phyloP scores from a whole-genome alignment of 2,329 filamentous ascomycete species.

The Epichloe typhina region DNA sequence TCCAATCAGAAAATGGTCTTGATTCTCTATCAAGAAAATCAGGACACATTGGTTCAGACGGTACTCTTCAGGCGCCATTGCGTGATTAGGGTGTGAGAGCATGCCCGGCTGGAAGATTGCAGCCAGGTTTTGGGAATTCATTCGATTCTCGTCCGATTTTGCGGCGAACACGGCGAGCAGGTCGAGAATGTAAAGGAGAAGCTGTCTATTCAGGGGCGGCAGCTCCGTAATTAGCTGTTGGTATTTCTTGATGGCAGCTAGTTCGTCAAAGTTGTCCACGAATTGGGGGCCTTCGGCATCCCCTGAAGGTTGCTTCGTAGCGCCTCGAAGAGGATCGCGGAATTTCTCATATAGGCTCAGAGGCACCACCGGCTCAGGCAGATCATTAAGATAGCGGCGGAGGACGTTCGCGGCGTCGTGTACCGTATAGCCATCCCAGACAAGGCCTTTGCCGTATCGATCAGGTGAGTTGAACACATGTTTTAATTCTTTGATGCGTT shows the following conservation, averaged over 20 bases:
- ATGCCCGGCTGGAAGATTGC: constrained; percentile 97
- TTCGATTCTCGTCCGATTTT: constrained; percentile 91
- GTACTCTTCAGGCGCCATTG: constrained; percentile 92
- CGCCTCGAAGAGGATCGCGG: constrained; percentile 62
- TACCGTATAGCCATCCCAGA: constrained; percentile 96
- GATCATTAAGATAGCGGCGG: constrained; percentile 85
- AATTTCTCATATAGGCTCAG: constrained; percentile 87
- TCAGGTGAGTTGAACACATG: constrained; percentile 86
- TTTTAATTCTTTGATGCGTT: constrained; percentile 95
- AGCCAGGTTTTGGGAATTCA: constrained; percentile 87
- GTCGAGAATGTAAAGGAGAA: constrained; percentile 91
- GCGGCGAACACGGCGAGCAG: constrained; percentile 92
- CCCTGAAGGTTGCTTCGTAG: constrained; percentile 59
- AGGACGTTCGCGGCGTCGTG: constrained; percentile 97
- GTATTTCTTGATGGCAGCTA: constrained; percentile 66
- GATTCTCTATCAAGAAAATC: constrained; percentile 96
- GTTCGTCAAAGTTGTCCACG: constrained; percentile 48
- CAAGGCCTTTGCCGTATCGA: constrained; percentile 87
- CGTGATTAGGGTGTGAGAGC: constrained; percentile 83
- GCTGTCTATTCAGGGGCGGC: constrained; percentile 81
- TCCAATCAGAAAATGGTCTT: constrained; percentile 94
- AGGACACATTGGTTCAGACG: constrained; percentile 91
- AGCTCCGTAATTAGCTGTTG: constrained; percentile 86
- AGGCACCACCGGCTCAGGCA: constrained; percentile 93
- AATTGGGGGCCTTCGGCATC: constrained; percentile 57